Conservation (phyloP, 441 rosid genomes). For the Dalechampia spathulata region DNA sequence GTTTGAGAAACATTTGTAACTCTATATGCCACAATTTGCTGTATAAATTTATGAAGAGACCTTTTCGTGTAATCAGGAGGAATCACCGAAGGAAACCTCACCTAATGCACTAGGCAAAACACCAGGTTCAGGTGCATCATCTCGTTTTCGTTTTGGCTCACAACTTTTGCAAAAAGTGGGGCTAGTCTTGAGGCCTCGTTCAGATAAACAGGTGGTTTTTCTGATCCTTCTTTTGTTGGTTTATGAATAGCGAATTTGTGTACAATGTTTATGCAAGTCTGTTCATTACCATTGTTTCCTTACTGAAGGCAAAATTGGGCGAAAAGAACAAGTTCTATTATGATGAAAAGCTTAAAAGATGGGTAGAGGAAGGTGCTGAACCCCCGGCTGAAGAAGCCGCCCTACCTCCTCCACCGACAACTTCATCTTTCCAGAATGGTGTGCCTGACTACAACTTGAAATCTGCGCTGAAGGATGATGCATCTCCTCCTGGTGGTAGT, state of each 20-base stretch:
- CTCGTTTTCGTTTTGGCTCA: constrained; percentile 81
- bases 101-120: constrained; percentile 50
- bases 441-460: constrained; percentile 54
- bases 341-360: constrained; percentile 93
- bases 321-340: constrained; percentile 81
- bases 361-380: constrained; percentile 97
- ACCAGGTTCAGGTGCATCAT: no score
- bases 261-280: neutral
- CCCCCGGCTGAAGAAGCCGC: constrained; percentile 77
- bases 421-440: constrained; percentile 57
- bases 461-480: constrained; percentile 49
- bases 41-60: no score
- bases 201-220: constrained; percentile 55
- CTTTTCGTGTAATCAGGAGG: constrained; percentile 47
- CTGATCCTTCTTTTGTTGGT: neutral
- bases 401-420: constrained; percentile 80
- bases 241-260: constrained; percentile 6
- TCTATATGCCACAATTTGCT: no score
- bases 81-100: constrained; percentile 43
- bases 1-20: no score
- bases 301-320: constrained; percentile 84
- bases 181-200: constrained; percentile 66
- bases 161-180: constrained; percentile 79
- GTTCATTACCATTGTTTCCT: constrained; percentile 4
- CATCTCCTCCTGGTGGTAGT: constrained; percentile 39